These are phyloP conservation scores for Starmerella khaoyaiensis DNA, from an alignment of 805 yeast species.

Conservation along the genomic window DNA sequence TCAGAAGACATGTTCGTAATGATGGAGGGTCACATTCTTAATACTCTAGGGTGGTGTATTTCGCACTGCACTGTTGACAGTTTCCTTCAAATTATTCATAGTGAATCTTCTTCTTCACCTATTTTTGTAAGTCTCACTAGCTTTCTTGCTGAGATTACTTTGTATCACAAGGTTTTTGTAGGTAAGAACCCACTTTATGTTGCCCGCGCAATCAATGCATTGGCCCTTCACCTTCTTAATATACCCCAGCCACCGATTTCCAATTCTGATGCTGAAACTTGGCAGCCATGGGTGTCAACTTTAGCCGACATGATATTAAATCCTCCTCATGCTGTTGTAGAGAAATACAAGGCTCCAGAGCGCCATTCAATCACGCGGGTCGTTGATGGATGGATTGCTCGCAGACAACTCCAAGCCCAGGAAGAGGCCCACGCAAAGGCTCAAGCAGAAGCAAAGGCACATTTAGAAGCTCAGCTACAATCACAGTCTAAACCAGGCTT, in stretches of 20 bases:
- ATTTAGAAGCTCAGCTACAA: slow-evolving; percentile 11
- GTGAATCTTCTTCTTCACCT: slow-evolving; percentile 21
- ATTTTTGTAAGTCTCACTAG: slow-evolving; percentile 24
- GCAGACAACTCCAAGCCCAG: slow-evolving; percentile 25
- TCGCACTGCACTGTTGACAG: slow-evolving; percentile 45
- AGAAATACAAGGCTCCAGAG: slow-evolving; percentile 29
- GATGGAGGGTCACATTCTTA: slow-evolving; percentile 61
- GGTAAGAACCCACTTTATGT: slow-evolving; percentile 24
- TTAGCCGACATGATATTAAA: slow-evolving; percentile 28
- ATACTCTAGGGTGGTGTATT: slow-evolving; percentile 56
- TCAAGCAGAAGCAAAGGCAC: slow-evolving; percentile 14
- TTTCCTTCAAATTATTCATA: slow-evolving; percentile 25
- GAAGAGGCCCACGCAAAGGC: slow-evolving; percentile 18
- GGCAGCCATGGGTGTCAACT: slow-evolving; percentile 23
- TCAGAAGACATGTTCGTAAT: slow-evolving; percentile 48
- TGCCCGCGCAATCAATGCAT: slow-evolving; percentile 26
- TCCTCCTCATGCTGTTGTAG: slow-evolving; percentile 29
- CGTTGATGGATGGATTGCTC: slow-evolving; percentile 25
- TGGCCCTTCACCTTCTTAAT: slow-evolving; percentile 24
- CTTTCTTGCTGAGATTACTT: slow-evolving; percentile 29
- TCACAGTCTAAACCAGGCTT: slow-evolving; percentile 1
- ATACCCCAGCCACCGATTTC: slow-evolving; percentile 11
- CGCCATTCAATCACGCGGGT: slow-evolving; percentile 26
- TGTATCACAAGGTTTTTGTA: slow-evolving; percentile 28
- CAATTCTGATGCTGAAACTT: slow-evolving; percentile 17